Evolutionary conservation across 2,329 filamentous ascomycete genomes (phyloP), one percentile per base, ranked within the genome.

Genomic region (Phialemoniopsis sp.): DNA sequence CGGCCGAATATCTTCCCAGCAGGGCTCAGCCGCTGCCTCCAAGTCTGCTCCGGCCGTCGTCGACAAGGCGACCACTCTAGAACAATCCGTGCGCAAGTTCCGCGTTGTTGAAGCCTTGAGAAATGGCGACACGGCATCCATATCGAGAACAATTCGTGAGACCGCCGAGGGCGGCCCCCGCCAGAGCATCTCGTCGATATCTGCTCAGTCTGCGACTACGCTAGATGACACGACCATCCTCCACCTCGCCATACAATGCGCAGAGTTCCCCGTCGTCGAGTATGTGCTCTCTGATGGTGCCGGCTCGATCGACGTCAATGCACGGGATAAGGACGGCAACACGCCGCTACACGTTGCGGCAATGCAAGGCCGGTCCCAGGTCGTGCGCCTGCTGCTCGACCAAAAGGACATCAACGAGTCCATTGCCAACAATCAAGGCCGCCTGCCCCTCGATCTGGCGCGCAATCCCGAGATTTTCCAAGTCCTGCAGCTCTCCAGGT

Each of bases 381-480:
- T 95, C 8, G 90, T 98, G 40, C 84, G 85, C 46, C 75, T 95
- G 43, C 72, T 98, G 37, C 73, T 98, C 18, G 87, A 90, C 37
- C 85, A 89, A 50, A 78, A 82, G 33, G 81, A 77, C 34, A 87
- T 97, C 64, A 95, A 96, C 56, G 93, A 98, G 58, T 83, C 89
- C 7, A 71, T 94, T 36, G 71, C 83, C 39, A 98, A 98, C 64
- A 82, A 83, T 54, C 82, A 87, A 41, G 89, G 89, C 38, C 89
- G 90, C 54, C 78, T 89, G 4, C 83, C 93, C 5, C 78, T 97
- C 37, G 93, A 98, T 54, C 72, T 96, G 32, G 89, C 93, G 5
- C 82, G 90, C 30, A 96, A 83, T 18, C 89, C 93, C 2, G 91
- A 97, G 14, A 96, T 97, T 41, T 97, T 95, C 67, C 90, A 97